Conservation (phyloP, 441 rosid species). For the Pelargonium citronellum region DNA sequence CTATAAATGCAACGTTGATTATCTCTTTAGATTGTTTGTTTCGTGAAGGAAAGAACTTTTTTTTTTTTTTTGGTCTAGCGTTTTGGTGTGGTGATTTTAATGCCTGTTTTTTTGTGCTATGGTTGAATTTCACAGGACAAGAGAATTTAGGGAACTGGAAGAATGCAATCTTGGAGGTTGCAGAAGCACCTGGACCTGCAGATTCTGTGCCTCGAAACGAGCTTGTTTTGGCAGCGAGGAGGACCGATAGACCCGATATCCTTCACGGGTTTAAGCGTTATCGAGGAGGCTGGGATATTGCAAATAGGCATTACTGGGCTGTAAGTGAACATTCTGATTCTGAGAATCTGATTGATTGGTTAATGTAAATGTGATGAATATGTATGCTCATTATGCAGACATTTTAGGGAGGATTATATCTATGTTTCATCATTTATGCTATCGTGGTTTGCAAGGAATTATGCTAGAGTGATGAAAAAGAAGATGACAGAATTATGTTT, state of each 20-base stretch:
- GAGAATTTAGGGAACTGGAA: conserved; percentile 55
- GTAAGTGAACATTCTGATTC: conserved; percentile 36
- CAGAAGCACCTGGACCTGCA: conserved; percentile 60
- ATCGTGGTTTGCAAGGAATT: too few relatives aligned
- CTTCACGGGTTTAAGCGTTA: conserved; percentile 60
- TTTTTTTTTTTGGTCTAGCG: neutral
- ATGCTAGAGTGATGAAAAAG: too few relatives aligned
- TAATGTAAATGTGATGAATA: neutral
- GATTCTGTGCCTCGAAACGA: conserved; percentile 19
- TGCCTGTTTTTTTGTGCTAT: neutral
- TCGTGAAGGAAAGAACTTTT: neutral
- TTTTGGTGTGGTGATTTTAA: neutral
- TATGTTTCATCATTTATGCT: too few relatives aligned
- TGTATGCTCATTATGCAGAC: neutral
- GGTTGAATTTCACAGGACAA: conserved; percentile 36
- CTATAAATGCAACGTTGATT: neutral
- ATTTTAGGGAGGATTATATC: neutral
- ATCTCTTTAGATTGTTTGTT: neutral
- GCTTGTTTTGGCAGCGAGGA: conserved; percentile 59
- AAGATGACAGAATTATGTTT: too few relatives aligned
- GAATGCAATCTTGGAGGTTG: conserved; percentile 39
- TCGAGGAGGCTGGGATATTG: conserved; percentile 75
- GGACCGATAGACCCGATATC: conserved; percentile 82
- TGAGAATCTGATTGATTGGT: neutral
- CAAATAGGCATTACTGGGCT: conserved; percentile 85